A percentile compares a stretch with the other conserved stretches of the same genome.
Conservation (phyloP, 495 filamentous ascomycete genomes). For the Penicillium angulare region DNA sequence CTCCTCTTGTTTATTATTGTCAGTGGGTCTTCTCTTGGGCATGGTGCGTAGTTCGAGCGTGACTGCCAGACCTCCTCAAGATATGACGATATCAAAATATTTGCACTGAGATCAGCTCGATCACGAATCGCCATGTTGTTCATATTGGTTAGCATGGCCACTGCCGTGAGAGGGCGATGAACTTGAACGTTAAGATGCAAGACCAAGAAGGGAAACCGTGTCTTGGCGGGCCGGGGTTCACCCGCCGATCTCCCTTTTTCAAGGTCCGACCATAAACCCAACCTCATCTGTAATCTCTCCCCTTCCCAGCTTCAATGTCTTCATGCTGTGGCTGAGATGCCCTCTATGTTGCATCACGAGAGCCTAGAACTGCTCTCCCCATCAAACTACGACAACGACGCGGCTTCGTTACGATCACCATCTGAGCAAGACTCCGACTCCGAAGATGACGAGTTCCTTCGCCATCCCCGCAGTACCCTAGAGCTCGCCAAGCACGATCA, state of each 20-base stretch:
- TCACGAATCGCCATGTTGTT: no score
- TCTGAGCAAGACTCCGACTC: constrained; percentile 75
- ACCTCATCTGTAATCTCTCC: constrained; percentile 1
- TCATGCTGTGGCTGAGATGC: constrained; percentile 20
- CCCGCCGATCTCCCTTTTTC: constrained; percentile 10
- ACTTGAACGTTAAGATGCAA: no score
- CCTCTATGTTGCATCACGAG: constrained; percentile 21
- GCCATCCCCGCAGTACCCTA: constrained; percentile 61
- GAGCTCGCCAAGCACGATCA: constrained; percentile 72
- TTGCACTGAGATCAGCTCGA: no score
- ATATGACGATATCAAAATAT: no score
- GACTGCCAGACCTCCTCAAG: no score
- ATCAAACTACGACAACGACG: constrained; percentile 65
- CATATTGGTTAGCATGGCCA: no score
- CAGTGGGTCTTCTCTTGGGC: no score
- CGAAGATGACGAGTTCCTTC: constrained; percentile 68
- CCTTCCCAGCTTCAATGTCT: constrained; percentile 28
- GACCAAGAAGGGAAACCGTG: no score
- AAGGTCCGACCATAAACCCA: neutral
- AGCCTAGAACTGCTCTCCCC: constrained; percentile 58
- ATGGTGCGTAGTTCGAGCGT: no score
- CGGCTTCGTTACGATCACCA: constrained; percentile 60
- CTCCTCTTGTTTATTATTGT: no score
- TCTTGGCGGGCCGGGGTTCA: constrained; percentile 5
- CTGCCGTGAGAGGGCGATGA: no score